Evolutionary conservation across 257 asterid species (phyloP).

Genomic region (Jaltomata sinuosa): DNA sequence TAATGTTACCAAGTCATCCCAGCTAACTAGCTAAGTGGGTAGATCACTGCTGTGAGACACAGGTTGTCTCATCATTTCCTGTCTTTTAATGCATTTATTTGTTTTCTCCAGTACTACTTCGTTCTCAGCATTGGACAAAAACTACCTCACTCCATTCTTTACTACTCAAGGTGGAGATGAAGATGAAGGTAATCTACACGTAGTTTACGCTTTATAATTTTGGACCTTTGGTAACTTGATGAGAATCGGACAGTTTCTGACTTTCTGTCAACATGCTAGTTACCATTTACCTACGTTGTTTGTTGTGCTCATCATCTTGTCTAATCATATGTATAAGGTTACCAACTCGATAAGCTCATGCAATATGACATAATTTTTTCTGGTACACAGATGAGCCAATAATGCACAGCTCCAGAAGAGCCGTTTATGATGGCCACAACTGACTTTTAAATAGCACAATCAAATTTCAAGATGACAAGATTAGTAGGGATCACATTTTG

Average conservation of each 20-base stretch:
- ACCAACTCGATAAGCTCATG: neutral
- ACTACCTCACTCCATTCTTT: conserved; percentile 96
- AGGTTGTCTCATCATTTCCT: neutral
- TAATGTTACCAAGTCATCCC: neutral
- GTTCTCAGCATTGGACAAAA: conserved; percentile 83
- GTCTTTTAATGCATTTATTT: conserved; percentile 10
- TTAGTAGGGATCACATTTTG: neutral
- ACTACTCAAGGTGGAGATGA: conserved; percentile 83
- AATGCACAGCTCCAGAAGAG: neutral
- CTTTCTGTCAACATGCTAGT: neutral
- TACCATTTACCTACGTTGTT: neutral
- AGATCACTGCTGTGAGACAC: neutral
- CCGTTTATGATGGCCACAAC: neutral
- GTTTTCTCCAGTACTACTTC: conserved; percentile 67
- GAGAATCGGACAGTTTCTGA: neutral
- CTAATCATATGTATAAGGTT: neutral
- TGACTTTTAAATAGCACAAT: neutral
- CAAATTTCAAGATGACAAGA: neutral
- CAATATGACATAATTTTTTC: neutral
- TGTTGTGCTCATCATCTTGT: neutral
- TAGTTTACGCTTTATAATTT: neutral
- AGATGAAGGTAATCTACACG: conserved; percentile 27
- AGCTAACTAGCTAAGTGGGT: neutral
- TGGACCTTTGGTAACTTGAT: neutral
- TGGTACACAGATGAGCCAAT: neutral